Percentiles rank a stretch among this genome's conserved stretches.
phyloP scores from a whole-genome alignment of 1,139 yeast species.

The Pichia inconspicua region DNA sequence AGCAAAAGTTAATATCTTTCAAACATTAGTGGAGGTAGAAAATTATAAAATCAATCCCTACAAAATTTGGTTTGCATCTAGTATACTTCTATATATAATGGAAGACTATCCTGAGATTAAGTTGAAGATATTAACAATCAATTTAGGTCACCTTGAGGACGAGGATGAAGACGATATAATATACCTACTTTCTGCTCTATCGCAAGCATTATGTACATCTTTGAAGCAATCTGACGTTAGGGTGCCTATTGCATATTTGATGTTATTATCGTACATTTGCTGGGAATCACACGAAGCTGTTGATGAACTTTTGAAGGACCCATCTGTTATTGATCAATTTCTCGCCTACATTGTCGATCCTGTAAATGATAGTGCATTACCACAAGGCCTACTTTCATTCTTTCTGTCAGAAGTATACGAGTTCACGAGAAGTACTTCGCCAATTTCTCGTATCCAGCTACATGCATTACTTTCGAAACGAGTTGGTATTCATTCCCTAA shows the following conservation, averaged over 20 bases:
- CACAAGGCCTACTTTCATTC: constrained; percentile 70
- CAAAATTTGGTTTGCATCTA: constrained; percentile 77
- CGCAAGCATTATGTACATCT: constrained; percentile 66
- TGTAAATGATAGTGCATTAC: constrained; percentile 48
- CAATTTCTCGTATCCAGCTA: constrained; percentile 58
- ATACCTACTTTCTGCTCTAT: constrained; percentile 68
- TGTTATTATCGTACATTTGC: constrained; percentile 69
- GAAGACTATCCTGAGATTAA: constrained; percentile 48
- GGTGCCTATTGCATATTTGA: constrained; percentile 69
- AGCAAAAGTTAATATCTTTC: constrained; percentile 46
- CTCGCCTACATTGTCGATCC: constrained; percentile 61
- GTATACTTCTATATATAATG: constrained; percentile 55
- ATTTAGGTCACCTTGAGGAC: constrained; percentile 51
- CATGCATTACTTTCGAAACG: constrained; percentile 55
- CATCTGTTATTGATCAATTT: constrained; percentile 57
- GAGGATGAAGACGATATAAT: constrained; percentile 62
- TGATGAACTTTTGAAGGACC: constrained; percentile 65
- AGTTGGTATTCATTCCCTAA: constrained; percentile 78
- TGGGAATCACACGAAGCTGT: constrained; percentile 74
- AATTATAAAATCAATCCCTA: constrained; percentile 80
- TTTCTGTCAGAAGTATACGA: constrained; percentile 76
- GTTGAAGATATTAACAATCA: constrained; percentile 44
- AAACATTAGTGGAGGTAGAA: constrained; percentile 69
- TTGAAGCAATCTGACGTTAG: constrained; percentile 63
- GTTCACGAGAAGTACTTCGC: constrained; percentile 66